phyloP scores from a whole-genome alignment of 2,329 filamentous ascomycete species.

The Aureobasidium leucospermi region DNA sequence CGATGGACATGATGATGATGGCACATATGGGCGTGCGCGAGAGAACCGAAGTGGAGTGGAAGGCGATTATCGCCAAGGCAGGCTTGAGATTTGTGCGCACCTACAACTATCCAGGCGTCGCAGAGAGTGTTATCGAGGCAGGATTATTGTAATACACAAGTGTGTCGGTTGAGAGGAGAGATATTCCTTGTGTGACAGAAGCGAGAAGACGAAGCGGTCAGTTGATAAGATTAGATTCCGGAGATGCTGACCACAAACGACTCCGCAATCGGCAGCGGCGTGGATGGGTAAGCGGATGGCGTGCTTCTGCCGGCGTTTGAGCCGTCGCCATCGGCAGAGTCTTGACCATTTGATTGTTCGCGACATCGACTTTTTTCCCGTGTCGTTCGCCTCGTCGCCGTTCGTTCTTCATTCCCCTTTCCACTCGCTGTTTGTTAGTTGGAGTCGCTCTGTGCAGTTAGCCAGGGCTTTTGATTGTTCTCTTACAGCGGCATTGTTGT shows the following conservation, averaged over 20 bases:
- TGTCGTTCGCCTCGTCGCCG: background rate
- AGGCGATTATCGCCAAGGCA: too few relatives aligned
- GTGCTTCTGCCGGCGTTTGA: background rate
- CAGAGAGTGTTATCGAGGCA: too few relatives aligned
- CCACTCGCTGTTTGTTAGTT: slow-evolving; percentile 2
- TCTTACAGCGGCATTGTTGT: slow-evolving; percentile 1
- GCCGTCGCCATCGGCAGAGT: background rate
- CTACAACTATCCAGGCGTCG: too few relatives aligned
- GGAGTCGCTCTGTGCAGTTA: slow-evolving; percentile 5
- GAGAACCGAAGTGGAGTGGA: too few relatives aligned
- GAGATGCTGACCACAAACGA: background rate
- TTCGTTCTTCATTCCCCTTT: background rate
- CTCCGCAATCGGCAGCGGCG: background rate
- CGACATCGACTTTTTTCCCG: background rate
- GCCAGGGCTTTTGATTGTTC: background rate
- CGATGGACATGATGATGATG: too few relatives aligned
- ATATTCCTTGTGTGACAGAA: too few relatives aligned
- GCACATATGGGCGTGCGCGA: too few relatives aligned
- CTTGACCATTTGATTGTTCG: background rate
- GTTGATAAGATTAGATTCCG: slow-evolving; percentile 3
- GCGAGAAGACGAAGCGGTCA: background rate
- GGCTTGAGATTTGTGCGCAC: too few relatives aligned
- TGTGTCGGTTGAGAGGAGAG: too few relatives aligned
- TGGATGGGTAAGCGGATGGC: slow-evolving; percentile 4
- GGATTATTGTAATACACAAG: too few relatives aligned